A percentile compares a stretch with the other conserved stretches of the same genome.
Evolutionary conservation across 352 stramenopile genomes (phyloP).

Genomic region (Blastocystis sp.): DNA sequence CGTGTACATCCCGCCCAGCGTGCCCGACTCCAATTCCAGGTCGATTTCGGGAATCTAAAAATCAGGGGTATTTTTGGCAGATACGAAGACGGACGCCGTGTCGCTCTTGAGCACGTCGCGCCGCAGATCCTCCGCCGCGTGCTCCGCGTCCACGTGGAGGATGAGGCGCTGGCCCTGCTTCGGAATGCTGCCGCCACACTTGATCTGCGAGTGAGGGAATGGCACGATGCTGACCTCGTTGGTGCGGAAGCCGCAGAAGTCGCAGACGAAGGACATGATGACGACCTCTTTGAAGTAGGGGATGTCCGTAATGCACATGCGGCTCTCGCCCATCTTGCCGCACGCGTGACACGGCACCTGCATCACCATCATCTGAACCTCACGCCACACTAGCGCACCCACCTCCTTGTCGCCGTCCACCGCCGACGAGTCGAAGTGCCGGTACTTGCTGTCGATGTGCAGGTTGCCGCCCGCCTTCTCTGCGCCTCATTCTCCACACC

Average conservation of each 20-base stretch:
- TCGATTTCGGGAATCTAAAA: slow-evolving; percentile 84
- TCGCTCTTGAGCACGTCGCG: slow-evolving; percentile 88
- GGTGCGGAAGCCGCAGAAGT: slow-evolving; percentile 84
- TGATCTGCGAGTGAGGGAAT: slow-evolving; percentile 75
- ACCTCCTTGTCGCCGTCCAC: slow-evolving; percentile 57
- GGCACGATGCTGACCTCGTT: slow-evolving; percentile 76
- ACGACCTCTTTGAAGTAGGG: slow-evolving; percentile 89
- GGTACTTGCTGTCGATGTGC: slow-evolving; percentile 64
- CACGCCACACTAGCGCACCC: neutral
- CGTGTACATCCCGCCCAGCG: slow-evolving; percentile 85
- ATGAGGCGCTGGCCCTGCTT: slow-evolving; percentile 80
- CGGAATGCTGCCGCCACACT: slow-evolving; percentile 84
- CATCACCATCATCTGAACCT: slow-evolving; percentile 80
- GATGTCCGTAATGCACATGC: slow-evolving; percentile 87
- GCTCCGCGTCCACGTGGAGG: slow-evolving; percentile 74
- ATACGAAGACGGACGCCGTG: slow-evolving; percentile 75
- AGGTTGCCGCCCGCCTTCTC: slow-evolving; percentile 63
- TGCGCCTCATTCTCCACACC: slow-evolving; percentile 27
- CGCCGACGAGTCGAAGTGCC: slow-evolving; percentile 58
- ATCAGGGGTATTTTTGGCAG: slow-evolving; percentile 73
- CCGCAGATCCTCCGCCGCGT: slow-evolving; percentile 77
- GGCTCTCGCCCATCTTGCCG: slow-evolving; percentile 76
- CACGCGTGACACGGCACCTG: slow-evolving; percentile 81
- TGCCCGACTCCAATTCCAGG: slow-evolving; percentile 83
- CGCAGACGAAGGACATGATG: slow-evolving; percentile 87